Percentiles rank a stretch among this genome's conserved stretches.
Evolutionary conservation across 2,329 filamentous ascomycete genomes (phyloP).

Genomic region (Stachybotrys chartarum): DNA sequence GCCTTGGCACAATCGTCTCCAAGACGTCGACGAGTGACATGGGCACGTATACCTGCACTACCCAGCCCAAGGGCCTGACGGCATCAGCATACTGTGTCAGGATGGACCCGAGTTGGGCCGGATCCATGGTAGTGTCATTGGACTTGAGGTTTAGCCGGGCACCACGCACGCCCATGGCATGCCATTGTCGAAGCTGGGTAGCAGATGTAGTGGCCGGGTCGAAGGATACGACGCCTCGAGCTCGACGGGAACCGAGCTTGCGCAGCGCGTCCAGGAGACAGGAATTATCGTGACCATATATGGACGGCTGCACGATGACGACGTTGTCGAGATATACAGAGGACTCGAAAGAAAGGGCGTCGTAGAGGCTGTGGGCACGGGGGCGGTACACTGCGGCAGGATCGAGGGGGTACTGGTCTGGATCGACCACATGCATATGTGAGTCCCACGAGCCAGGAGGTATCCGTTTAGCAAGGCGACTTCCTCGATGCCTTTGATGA

Average conservation of each 20-base stretch:
- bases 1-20: slow-evolving; percentile 36
- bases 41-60: slow-evolving; percentile 50
- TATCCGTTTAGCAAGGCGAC: slow-evolving; percentile 15
- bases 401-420: slow-evolving; percentile 39
- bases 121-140: slow-evolving; percentile 31
- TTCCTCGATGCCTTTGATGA: not conserved
- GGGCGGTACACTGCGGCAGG: slow-evolving; percentile 44
- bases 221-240: slow-evolving; percentile 49
- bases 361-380: slow-evolving; percentile 36
- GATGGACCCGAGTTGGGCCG: slow-evolving; percentile 29
- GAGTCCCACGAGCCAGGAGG: slow-evolving; percentile 48
- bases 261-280: slow-evolving; percentile 48
- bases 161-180: slow-evolving; percentile 49
- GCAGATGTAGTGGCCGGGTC: slow-evolving; percentile 34
- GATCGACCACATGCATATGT: slow-evolving; percentile 58
- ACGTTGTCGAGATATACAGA: slow-evolving; percentile 45
- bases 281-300: slow-evolving; percentile 54
- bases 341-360: slow-evolving; percentile 44
- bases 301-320: slow-evolving; percentile 54
- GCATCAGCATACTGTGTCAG: slow-evolving; percentile 41
- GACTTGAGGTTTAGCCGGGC: slow-evolving; percentile 54
- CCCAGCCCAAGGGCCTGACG: slow-evolving; percentile 45
- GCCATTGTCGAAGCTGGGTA: slow-evolving; percentile 41
- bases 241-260: slow-evolving; percentile 38
- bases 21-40: slow-evolving; percentile 42